Evolutionary conservation across 2,329 filamentous ascomycete genomes (phyloP).

Genomic region (Curvularia sp.): DNA sequence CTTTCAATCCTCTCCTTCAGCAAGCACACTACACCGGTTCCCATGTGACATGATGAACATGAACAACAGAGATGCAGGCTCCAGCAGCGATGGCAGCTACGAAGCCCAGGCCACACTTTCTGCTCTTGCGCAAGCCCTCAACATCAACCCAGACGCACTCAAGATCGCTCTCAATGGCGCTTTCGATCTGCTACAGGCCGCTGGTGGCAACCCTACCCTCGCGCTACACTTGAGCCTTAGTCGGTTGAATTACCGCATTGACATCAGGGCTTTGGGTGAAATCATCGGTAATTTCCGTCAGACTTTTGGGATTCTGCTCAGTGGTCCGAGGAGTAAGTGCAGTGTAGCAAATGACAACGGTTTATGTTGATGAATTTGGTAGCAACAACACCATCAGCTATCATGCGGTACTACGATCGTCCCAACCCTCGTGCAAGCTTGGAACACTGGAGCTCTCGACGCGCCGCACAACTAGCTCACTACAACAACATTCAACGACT

Average conservation of each 20-base stretch:
- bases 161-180: slow-evolving; percentile 1
- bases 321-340: not conserved
- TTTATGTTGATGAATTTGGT: not conserved
- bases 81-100: not conserved
- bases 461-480: not conserved
- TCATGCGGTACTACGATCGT: not conserved
- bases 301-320: not conserved
- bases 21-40: not conserved
- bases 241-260: not conserved
- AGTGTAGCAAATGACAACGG: too few relatives aligned
- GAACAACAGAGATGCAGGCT: not conserved
- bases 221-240: slow-evolving; percentile 3
- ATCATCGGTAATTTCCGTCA: not conserved
- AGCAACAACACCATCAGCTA: not conserved
- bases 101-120: slow-evolving; percentile 4
- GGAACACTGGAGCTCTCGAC: not conserved
- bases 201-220: not conserved
- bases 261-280: not conserved
- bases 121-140: slow-evolving; percentile 1
- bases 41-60: not conserved
- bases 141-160: slow-evolving; percentile 4
- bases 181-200: not conserved
- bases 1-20: not conserved
- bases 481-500: not conserved
- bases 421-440: not conserved